Evolutionary conservation across 2,329 filamentous ascomycete genomes (phyloP).

Genomic region (Ascochyta fabae): DNA sequence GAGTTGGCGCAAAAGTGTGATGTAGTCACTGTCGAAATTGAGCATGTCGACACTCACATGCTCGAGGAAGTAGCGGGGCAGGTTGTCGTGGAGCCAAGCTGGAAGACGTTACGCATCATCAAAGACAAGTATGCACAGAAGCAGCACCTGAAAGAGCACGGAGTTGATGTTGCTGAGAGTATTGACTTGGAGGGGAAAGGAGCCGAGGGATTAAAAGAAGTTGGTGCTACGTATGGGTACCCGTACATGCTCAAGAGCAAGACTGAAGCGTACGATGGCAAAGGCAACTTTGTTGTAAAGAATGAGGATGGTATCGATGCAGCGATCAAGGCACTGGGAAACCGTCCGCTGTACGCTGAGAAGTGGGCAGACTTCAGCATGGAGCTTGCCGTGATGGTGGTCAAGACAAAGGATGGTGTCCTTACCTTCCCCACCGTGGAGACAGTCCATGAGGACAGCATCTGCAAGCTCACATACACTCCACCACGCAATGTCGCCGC

Average conservation of each 20-base stretch:
- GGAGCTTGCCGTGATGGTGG: constrained; percentile 93
- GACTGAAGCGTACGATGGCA: constrained; percentile 91
- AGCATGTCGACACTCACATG: constrained; percentile 90
- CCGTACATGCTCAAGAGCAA: constrained; percentile 93
- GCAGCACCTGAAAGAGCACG: constrained; percentile 71
- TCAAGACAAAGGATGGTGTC: constrained; percentile 79
- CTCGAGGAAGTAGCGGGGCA: constrained; percentile 79
- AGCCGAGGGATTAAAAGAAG: constrained; percentile 66
- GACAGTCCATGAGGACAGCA: constrained; percentile 92
- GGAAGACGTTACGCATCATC: constrained; percentile 84
- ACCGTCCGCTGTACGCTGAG: constrained; percentile 82
- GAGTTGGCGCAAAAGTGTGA: constrained; percentile 79
- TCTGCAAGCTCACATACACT: constrained; percentile 90
- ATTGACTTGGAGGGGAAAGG: constrained; percentile 68
- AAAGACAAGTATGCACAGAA: constrained; percentile 96
- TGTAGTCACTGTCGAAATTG: constrained; percentile 90
- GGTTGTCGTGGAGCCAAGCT: constrained; percentile 76
- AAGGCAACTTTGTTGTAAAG: constrained; percentile 72
- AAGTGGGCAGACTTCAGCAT: constrained; percentile 85
- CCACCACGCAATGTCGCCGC: constrained; percentile 76
- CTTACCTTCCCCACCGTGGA: constrained; percentile 89
- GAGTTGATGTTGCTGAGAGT: constrained; percentile 76
- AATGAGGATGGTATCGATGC: constrained; percentile 64
- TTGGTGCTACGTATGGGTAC: constrained; percentile 72
- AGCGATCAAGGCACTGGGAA: constrained; percentile 71